Percentiles rank a stretch among this genome's conserved stretches.
Evolutionary conservation across 208 protist species (phyloP).

Genomic region (Wallacemonas collosoma): DNA sequence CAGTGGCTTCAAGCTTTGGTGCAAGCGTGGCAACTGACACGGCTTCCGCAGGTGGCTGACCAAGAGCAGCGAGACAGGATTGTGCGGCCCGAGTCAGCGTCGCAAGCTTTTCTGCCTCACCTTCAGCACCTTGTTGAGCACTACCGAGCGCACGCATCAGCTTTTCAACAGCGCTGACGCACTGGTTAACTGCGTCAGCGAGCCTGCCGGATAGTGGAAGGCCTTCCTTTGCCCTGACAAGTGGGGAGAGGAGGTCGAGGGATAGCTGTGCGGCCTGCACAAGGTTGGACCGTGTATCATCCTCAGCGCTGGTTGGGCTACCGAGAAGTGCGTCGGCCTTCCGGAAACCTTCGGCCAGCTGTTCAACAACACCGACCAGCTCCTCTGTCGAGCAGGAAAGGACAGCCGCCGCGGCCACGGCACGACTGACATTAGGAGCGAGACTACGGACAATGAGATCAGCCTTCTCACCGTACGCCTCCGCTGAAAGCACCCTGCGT

Average conservation of each 20-base stretch:
- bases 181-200: constrained; percentile 4
- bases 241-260: constrained; percentile 1
- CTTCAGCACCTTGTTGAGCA: neutral
- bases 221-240: neutral
- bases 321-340: neutral
- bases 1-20: neutral
- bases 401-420: neutral
- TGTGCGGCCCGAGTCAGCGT: neutral
- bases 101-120: neutral
- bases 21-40: neutral
- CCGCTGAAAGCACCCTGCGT: no score
- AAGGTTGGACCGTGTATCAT: constrained; percentile 3
- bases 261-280: neutral
- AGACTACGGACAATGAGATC: no score
- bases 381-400: neutral
- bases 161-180: neutral
- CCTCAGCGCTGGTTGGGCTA: neutral
- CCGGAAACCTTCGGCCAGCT: neutral
- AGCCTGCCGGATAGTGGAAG: constrained; percentile 3
- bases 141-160: constrained; percentile 7
- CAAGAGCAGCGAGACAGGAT: neutral
- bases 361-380: neutral
- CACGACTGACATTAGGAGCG: no score
- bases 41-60: neutral
- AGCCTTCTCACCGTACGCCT: no score